Evolutionary conservation across 2,329 filamentous ascomycete species (phyloP).

Genomic region (Sarocladiaceae sp.): DNA sequence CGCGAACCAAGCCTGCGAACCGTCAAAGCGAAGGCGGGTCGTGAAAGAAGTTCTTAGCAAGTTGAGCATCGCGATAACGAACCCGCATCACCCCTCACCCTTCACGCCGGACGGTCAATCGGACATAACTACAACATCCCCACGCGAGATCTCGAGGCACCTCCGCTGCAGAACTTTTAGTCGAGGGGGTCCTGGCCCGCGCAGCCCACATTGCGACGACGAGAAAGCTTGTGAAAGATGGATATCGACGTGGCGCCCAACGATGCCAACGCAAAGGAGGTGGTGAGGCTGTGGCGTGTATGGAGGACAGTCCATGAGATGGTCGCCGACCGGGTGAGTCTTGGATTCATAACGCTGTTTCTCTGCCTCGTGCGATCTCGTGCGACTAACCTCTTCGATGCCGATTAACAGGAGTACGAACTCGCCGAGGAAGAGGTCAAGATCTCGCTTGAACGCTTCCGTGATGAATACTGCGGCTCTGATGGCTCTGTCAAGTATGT

Average conservation of each 20-base stretch:
- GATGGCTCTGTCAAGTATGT: constrained; percentile 72
- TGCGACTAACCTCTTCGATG: not conserved
- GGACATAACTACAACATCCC: too few relatives aligned
- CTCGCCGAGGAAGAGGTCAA: constrained; percentile 83
- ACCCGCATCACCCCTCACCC: not conserved
- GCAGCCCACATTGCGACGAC: not conserved
- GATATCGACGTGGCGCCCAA: constrained; percentile 39
- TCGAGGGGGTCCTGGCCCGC: too few relatives aligned
- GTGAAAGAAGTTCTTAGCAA: constrained; percentile 6
- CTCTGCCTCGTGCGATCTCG: not conserved
- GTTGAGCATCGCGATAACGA: not conserved
- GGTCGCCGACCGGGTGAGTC: constrained; percentile 82
- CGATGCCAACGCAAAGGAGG: constrained; percentile 44
- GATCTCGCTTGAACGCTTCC: constrained; percentile 80
- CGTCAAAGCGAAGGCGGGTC: not conserved
- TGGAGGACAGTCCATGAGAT: constrained; percentile 94
- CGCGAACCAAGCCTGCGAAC: constrained; percentile 1
- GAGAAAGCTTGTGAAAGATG: constrained; percentile 21
- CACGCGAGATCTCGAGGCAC: not conserved
- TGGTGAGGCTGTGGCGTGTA: constrained; percentile 79
- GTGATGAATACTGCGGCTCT: constrained; percentile 60
- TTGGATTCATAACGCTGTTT: too few relatives aligned
- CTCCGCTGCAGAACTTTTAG: not conserved
- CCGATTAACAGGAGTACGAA: constrained; percentile 70
- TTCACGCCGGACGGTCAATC: not conserved